phyloP scores from a whole-genome alignment of 148 eudicot genomes.

The Arctostaphylos glauca region DNA sequence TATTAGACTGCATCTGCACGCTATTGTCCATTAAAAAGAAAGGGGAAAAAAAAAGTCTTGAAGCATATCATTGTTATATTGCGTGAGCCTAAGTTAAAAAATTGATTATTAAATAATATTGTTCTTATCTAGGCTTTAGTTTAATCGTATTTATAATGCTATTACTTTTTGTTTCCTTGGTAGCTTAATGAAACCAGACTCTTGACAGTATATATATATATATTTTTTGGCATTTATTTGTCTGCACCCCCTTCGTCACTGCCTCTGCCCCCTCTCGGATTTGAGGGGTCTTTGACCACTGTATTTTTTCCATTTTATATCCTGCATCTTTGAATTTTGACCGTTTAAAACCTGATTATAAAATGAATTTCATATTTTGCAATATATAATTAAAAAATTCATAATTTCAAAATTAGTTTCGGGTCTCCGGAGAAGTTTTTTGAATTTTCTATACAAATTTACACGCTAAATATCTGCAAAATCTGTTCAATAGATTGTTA shows the following conservation, averaged over 20 bases:
- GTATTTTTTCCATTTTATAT: too few species aligned
- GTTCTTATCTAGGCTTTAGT: conserved; percentile 13
- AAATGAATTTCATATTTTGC: too few species aligned
- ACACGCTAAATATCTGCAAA: too few species aligned
- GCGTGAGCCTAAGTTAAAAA: conserved; percentile 8
- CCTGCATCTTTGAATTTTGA: too few species aligned
- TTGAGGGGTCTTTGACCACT: too few species aligned
- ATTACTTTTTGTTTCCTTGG: background rate
- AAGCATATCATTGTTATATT: conserved; percentile 11
- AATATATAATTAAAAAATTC: too few species aligned
- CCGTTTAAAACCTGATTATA: too few species aligned
- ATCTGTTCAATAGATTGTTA: too few species aligned
- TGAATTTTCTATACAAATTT: too few species aligned
- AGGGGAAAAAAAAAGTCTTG: background rate
- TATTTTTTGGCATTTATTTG: conserved; percentile 4
- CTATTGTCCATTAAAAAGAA: background rate
- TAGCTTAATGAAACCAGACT: conserved; percentile 3
- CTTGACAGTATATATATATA: background rate
- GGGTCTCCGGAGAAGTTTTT: too few species aligned
- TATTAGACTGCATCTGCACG: background rate
- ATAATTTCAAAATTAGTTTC: too few species aligned
- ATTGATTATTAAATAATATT: conserved; percentile 11
- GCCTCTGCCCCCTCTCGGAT: too few species aligned
- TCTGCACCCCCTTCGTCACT: background rate
- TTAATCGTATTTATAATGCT: background rate